These are phyloP conservation scores for Tolypocladium inflatum DNA, from an alignment of 2,329 filamentous ascomycete genomes.

Conservation along the genomic window DNA sequence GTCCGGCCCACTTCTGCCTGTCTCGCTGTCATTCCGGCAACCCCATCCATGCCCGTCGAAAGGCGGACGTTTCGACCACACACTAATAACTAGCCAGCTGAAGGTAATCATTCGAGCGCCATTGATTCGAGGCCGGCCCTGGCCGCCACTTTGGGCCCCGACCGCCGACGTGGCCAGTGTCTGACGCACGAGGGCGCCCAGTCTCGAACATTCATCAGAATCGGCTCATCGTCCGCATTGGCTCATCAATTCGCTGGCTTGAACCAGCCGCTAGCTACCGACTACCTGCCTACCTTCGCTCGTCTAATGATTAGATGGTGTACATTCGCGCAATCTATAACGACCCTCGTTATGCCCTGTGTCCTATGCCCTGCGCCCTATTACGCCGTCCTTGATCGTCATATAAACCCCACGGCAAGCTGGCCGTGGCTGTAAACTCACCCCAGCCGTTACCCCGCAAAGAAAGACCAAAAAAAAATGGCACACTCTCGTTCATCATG, in stretches of 20 bases:
- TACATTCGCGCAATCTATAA: conserved; percentile 7
- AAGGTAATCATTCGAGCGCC: not conserved
- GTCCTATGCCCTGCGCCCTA: not conserved
- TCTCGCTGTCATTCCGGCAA: no score
- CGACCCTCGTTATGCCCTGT: not conserved
- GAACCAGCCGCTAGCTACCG: not conserved
- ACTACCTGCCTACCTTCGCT: not conserved
- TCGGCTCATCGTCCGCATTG: not conserved
- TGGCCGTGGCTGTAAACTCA: not conserved
- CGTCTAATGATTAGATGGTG: conserved; percentile 1
- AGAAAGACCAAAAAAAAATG: not conserved
- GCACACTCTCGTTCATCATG: not conserved
- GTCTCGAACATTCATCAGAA: not conserved
- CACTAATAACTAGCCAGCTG: not conserved
- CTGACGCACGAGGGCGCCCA: not conserved
- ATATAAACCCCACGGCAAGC: not conserved
- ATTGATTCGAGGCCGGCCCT: not conserved
- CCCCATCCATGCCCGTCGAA: not conserved
- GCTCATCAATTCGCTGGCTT: conserved; percentile 2
- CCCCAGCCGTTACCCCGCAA: not conserved
- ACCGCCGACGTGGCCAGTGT: not conserved
- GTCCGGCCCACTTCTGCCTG: not conserved
- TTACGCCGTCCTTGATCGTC: conserved; percentile 1
- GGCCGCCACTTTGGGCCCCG: not conserved
- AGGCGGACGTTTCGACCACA: not conserved